A percentile compares a stretch with the other conserved stretches of the same genome.
Conservation (phyloP, 148 eudicot species). For the Diospyros kaki region DNA sequence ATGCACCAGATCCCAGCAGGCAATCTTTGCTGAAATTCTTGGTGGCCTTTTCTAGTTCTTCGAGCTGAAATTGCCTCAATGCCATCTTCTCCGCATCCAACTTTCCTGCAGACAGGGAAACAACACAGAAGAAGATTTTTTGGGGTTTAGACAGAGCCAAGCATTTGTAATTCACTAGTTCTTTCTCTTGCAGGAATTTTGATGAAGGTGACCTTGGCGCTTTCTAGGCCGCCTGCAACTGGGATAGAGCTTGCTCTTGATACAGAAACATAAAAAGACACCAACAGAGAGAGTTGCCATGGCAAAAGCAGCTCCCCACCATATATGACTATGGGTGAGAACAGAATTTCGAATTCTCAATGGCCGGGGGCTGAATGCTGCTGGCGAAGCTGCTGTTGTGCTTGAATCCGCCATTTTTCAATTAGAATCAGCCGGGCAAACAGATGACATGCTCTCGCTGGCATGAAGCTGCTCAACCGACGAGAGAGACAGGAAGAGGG, state of each 20-base stretch:
- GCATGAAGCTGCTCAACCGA: no score
- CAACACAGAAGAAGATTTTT: background rate
- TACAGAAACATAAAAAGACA: conserved; percentile 18
- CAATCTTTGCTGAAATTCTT: conserved; percentile 34
- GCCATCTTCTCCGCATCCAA: conserved; percentile 25
- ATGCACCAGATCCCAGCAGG: conserved; percentile 45
- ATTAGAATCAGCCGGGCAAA: background rate
- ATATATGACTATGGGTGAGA: conserved; percentile 11
- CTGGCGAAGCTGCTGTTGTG: no score
- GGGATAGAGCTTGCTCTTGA: conserved; percentile 26
- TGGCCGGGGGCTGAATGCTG: background rate
- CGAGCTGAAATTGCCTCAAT: conserved; percentile 26
- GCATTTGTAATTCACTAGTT: no score
- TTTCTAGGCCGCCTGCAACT: conserved; percentile 10
- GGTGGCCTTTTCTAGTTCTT: conserved; percentile 37
- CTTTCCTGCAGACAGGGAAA: conserved; percentile 7
- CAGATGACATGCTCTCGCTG: no score
- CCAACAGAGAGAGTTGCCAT: conserved; percentile 10
- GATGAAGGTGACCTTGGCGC: conserved; percentile 20
- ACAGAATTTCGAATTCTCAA: conserved; percentile 1
- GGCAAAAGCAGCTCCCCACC: conserved; percentile 16
- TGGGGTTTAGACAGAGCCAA: background rate
- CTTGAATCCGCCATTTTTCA: conserved; percentile 10
- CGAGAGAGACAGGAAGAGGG: no score
- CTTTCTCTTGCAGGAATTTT: no score